A percentile compares a stretch with the other conserved stretches of the same genome.
Conservation (phyloP, 345 rosid species). For the Aquilaria yunnanensis region DNA sequence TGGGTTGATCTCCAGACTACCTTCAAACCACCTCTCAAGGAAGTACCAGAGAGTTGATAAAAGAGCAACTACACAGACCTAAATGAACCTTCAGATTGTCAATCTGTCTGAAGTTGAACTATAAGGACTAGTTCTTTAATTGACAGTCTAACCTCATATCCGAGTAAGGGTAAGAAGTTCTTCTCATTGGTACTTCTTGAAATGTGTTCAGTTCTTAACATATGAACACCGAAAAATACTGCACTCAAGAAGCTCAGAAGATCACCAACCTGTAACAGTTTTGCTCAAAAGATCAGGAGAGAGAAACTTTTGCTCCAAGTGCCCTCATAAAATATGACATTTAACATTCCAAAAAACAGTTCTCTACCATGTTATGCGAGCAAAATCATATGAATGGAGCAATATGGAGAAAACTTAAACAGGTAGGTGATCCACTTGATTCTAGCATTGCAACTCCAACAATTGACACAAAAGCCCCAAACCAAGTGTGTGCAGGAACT, state of each 20-base stretch:
- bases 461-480: slow-evolving; percentile 50
- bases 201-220: slow-evolving; percentile 57
- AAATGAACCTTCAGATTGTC: slow-evolving; percentile 12
- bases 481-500: slow-evolving; percentile 45
- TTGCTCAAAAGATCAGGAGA: not conserved
- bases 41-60: slow-evolving; percentile 45
- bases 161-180: slow-evolving; percentile 44
- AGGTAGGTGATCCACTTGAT: slow-evolving; percentile 55
- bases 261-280: slow-evolving; percentile 45
- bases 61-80: slow-evolving; percentile 44
- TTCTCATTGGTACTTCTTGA: slow-evolving; percentile 38
- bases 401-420: slow-evolving; percentile 25
- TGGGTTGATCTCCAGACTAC: slow-evolving; percentile 19
- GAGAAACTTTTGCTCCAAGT: not conserved
- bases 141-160: slow-evolving; percentile 38
- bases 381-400: not conserved
- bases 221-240: slow-evolving; percentile 52
- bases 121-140: not conserved
- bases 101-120: slow-evolving; percentile 1
- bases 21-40: slow-evolving; percentile 26
- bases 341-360: not conserved
- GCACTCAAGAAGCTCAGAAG: slow-evolving; percentile 55
- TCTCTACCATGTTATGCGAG: not conserved
- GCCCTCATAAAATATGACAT: not conserved
- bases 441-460: slow-evolving; percentile 56